phyloP scores from a whole-genome alignment of 805 yeast species.

The Priceomyces castillae region DNA sequence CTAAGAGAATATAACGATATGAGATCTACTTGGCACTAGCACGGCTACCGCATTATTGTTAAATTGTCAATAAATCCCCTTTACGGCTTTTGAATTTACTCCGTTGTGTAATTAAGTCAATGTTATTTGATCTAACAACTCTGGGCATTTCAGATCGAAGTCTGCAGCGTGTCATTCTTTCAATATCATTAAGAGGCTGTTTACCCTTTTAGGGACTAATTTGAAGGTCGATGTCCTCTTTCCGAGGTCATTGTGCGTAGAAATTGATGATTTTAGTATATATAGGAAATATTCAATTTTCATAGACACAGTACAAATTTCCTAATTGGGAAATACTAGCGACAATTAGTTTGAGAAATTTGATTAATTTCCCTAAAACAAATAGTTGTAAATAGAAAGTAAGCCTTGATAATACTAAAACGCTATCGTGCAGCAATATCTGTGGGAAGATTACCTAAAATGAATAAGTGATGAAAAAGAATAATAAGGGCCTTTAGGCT shows the following conservation, averaged over 20 bases:
- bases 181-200: no score
- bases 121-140: no score
- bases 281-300: background rate
- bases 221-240: background rate
- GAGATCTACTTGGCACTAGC: no score
- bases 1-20: conserved; percentile 41
- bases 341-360: conserved; percentile 1
- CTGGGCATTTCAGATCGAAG: no score
- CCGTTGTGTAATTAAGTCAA: no score
- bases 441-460: background rate
- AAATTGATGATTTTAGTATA: background rate
- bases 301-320: background rate
- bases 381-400: conserved; percentile 5
- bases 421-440: background rate
- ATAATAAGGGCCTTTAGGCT: background rate
- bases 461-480: background rate
- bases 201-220: background rate
- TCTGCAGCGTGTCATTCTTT: no score
- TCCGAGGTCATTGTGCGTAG: background rate
- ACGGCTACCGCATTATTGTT: no score
- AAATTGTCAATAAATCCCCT: no score
- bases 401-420: background rate
- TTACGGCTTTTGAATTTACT: no score
- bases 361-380: background rate
- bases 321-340: conserved; percentile 12